Conservation (phyloP, 805 yeast species). For the Candida xyloterini region DNA sequence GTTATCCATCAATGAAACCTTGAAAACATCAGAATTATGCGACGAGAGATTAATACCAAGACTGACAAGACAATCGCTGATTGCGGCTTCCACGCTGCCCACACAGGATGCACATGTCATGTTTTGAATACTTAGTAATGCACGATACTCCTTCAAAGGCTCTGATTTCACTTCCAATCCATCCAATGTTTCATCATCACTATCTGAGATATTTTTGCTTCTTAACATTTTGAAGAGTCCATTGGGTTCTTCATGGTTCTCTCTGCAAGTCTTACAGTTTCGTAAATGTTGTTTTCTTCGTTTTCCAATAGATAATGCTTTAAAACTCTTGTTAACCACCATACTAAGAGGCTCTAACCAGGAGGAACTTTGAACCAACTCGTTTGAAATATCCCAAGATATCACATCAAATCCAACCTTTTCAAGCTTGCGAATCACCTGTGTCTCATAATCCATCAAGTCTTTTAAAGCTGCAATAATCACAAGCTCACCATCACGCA, state of each 20-base stretch:
- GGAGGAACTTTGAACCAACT: constrained; percentile 6
- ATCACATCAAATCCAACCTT: constrained; percentile 38
- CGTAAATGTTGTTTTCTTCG: constrained; percentile 35
- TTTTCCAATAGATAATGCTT: constrained; percentile 6
- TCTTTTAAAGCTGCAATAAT: constrained; percentile 25
- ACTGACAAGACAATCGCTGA: constrained; percentile 27
- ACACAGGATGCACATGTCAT: constrained; percentile 68
- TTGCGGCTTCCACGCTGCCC: constrained; percentile 43
- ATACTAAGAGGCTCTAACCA: constrained; percentile 18
- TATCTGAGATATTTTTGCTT: constrained; percentile 10
- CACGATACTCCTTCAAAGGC: constrained; percentile 37
- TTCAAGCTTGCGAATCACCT: constrained; percentile 29
- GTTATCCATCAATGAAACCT: constrained; percentile 42
- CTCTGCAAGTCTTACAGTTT: constrained; percentile 42
- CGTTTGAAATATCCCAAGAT: constrained; percentile 15
- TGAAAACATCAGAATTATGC: constrained; percentile 12
- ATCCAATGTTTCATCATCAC: constrained; percentile 25
- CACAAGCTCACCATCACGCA: constrained; percentile 30
- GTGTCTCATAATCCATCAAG: constrained; percentile 24
- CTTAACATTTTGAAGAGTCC: constrained; percentile 1
- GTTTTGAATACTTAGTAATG: constrained; percentile 56
- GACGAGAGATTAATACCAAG: constrained; percentile 17
- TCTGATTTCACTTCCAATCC: constrained; percentile 23
- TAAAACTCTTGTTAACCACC: constrained; percentile 11
- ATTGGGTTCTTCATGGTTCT: constrained; percentile 17